phyloP scores from a whole-genome alignment of 345 rosid genomes.

The Moricandia moricandioides region DNA sequence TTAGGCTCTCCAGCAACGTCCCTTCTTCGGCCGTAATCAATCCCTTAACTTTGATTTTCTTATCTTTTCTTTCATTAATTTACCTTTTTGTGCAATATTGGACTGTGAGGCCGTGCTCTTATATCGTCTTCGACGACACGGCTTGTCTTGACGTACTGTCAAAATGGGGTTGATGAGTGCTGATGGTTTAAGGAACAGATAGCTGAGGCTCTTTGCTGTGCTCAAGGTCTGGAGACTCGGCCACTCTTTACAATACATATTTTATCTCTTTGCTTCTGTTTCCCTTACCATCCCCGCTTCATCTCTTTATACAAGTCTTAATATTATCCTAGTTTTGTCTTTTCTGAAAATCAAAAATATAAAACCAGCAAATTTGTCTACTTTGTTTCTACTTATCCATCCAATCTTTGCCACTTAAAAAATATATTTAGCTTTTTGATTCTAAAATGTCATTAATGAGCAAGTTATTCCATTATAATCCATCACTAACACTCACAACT shows the following conservation, averaged over 20 bases:
- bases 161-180: conserved; percentile 6
- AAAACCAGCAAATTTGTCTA: background rate
- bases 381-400: background rate
- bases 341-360: background rate
- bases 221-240: conserved; percentile 26
- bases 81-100: conserved; percentile 6
- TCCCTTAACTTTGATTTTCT: conserved; percentile 33
- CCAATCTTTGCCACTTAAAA: background rate
- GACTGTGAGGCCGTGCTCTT: conserved; percentile 27
- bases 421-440: background rate
- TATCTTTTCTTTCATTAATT: background rate
- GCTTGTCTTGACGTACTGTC: conserved; percentile 7
- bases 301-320: conserved; percentile 20
- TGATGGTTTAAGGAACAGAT: conserved; percentile 26
- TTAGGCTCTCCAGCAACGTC: conserved; percentile 9
- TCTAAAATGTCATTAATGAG: background rate
- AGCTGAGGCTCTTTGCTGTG: conserved; percentile 14
- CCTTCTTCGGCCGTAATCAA: conserved; percentile 23
- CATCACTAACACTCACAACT: background rate
- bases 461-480: background rate
- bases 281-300: conserved; percentile 1
- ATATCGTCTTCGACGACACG: conserved; percentile 18
- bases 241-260: conserved; percentile 32
- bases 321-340: background rate
- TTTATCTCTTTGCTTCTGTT: background rate